These are phyloP conservation scores for Camellia sinensis DNA, from an alignment of 148 eudicot genomes.

Conservation along the genomic window DNA sequence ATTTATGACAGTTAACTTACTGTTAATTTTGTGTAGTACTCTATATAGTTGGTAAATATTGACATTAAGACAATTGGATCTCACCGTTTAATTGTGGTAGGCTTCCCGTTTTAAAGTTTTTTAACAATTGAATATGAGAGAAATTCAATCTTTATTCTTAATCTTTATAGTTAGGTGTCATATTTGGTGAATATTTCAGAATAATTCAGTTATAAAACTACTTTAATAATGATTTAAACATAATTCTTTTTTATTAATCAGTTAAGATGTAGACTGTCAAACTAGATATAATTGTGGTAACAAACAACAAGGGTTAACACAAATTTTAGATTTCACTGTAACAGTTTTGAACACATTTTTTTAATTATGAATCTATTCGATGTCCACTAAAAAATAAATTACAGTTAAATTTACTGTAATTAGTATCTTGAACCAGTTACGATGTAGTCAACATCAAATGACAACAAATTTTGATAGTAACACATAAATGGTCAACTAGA, in stretches of 20 bases:
- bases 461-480: no score
- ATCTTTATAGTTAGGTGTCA: no score
- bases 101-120: not conserved
- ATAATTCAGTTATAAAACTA: not conserved
- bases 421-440: not conserved
- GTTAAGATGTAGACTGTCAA: no score
- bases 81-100: no score
- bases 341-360: not conserved
- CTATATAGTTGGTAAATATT: no score
- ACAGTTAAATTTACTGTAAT: no score
- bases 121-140: not conserved
- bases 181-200: no score
- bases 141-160: not conserved
- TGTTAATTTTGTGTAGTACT: no score
- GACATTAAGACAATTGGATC: no score
- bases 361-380: not conserved
- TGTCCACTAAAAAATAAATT: not conserved
- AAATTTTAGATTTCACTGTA: not conserved
- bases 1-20: no score
- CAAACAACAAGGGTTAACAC: not conserved
- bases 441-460: no score
- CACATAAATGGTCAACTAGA: not conserved
- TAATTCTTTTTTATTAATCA: no score
- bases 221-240: not conserved
- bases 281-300: not conserved